Base-by-base conservation (phyloP, 805 yeast species). In the Blastobotrys chiropterorum region DNA sequence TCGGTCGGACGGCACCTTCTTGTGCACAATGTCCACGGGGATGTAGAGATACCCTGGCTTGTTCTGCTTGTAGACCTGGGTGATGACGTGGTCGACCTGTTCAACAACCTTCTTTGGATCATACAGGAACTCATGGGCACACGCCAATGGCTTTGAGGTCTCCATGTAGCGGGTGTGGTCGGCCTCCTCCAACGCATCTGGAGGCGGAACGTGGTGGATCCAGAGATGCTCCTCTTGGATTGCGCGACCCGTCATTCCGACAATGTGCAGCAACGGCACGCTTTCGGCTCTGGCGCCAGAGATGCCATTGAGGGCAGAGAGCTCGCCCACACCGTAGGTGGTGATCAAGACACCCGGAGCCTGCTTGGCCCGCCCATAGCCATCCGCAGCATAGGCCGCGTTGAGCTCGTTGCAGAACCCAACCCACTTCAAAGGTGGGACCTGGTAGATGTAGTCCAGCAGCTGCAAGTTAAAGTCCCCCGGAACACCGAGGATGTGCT, bases 281-380 rank as follows among this genome's bases (percentile, higher is more conserved):
- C 75, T 79, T 69, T 89, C 97, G 34, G 95, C 85, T 70, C 78
- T 84, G 0, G 96, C 80, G 47, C 96, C 96, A 31, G 89, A 75
- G 50, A 87, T 71, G 46, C 95, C 96, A 68, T 88, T 88, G 55
- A 88, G 62, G 1, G 95, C 95, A 53, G 89, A 81, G 56, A 88
- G 74, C 66, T 89, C 96, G 52, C 97, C 97, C 15, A 89, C 97
- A 48, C 96, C 97, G 67, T 75, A 86, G 2, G 97, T 89, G 49
- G 90, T 82, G 50, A 80, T 67, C 41, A 80, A 66, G 17, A 82
- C 89, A 49, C 89, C 87, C 4, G 86, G 77, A n/a, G 79, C 76
- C 47, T 75, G 72, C 26, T 82, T 74, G 43, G 73, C 72, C 55
- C 92, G 77, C 16, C 94, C 81, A 62, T 87, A 90, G 3, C 97